Conservation (phyloP, 495 filamentous ascomycete genomes). For the Penicillium bialowiezense region DNA sequence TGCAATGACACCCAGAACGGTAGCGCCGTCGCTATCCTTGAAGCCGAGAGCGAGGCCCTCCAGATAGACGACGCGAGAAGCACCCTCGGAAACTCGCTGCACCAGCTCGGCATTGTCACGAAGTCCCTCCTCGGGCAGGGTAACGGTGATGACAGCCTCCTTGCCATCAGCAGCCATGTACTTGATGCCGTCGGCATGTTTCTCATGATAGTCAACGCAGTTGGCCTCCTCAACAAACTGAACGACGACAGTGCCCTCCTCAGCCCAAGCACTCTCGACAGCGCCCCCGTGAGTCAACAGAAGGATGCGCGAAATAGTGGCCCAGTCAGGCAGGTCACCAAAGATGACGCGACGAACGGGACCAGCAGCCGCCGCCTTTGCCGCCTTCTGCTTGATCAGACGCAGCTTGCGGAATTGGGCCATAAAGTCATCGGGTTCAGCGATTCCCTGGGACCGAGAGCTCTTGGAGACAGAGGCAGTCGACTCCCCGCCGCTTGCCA, state of each 20-base stretch:
- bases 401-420: not conserved
- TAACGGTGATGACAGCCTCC: not conserved
- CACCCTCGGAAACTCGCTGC: not conserved
- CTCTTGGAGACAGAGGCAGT: not conserved
- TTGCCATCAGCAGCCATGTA: not conserved
- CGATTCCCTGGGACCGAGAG: not conserved
- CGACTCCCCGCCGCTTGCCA: not conserved
- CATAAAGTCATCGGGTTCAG: not conserved
- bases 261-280: slow-evolving; percentile 33
- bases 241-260: slow-evolving; percentile 4
- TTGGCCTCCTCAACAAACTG: slow-evolving; percentile 3
- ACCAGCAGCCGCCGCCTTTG: not conserved
- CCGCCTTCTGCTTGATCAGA: not conserved
- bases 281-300: slow-evolving; percentile 43
- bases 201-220: slow-evolving; percentile 6
- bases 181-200: slow-evolving; percentile 1
- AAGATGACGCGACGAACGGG: slow-evolving; percentile 32
- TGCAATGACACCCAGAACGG: not conserved
- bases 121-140: slow-evolving; percentile 1
- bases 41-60: not conserved
- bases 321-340: slow-evolving; percentile 30
- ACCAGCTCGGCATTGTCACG: not conserved
- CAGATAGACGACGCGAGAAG: slow-evolving; percentile 5
- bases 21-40: not conserved
- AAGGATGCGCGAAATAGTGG: slow-evolving; percentile 32